Percentiles rank a stretch among this genome's conserved stretches.
These are phyloP conservation scores for Globisporangium megalacanthum DNA, from an alignment of 352 stramenopile species.

Conservation along the genomic window DNA sequence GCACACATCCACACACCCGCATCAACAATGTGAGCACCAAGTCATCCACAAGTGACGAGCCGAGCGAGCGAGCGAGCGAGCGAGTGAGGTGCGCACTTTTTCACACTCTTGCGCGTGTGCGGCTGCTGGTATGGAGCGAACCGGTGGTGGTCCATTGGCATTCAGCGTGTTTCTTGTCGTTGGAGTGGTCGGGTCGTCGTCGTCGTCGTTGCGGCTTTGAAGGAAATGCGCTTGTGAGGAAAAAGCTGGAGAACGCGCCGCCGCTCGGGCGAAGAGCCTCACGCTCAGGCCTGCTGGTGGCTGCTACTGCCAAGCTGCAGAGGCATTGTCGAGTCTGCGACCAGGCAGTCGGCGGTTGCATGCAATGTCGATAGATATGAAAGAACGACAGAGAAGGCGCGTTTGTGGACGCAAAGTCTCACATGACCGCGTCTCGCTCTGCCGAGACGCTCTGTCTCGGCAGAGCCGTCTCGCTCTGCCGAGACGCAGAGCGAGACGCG, in stretches of 20 bases:
- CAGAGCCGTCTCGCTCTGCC: no score
- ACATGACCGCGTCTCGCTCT: not conserved
- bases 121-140: constrained; percentile 13
- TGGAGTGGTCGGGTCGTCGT: not conserved
- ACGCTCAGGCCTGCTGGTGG: no score
- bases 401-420: no score
- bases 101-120: not conserved
- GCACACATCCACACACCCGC: no score
- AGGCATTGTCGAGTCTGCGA: not conserved
- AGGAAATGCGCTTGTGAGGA: constrained; percentile 15
- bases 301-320: no score
- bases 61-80: not conserved
- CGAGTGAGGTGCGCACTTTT: constrained; percentile 5
- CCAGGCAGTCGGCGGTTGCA: constrained; percentile 1
- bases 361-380: not conserved
- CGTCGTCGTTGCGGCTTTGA: constrained; percentile 10
- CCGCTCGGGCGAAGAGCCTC: not conserved
- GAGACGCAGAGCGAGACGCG: no score
- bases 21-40: not conserved
- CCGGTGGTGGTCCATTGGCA: constrained; percentile 9
- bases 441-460: not conserved
- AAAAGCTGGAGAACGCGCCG: not conserved
- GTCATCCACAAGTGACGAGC: not conserved
- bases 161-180: not conserved
- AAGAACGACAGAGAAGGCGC: not conserved